Base-by-base conservation (phyloP, 2,329 filamentous ascomycete genomes). In the Myotisia sp. region DNA sequence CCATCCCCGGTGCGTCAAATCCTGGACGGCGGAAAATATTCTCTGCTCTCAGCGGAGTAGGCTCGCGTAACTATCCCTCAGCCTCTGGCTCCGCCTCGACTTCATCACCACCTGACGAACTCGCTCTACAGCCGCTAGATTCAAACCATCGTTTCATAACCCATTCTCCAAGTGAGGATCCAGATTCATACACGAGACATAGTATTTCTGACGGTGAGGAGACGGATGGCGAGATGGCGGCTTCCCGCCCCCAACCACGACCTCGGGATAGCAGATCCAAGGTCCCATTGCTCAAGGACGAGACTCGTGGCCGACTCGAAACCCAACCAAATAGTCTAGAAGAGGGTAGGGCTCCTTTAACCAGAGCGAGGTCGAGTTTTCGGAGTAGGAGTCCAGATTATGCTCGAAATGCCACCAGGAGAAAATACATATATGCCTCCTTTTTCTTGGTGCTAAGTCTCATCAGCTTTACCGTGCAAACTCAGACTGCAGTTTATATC, bases 401-500 rank as follows among this genome's bases (percentile, higher is more conserved):
- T 32, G 69, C 74, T 12, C 70, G 70, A 43, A 60, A 68, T 40
- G 77, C 76, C 27, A 85, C 82, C 22, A 72, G 73, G 51, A 79
- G 74, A 52, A 84, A 84, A 59, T 95, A 98, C 59, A 78, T 80
- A 16, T 83, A 87, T 53, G 87, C 90, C 2, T 77, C 71, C 33
- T 71, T 85, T 45, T 94, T 94, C 58, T 68, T 98, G 40, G 60
- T 79, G 19, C 53, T 94, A 45, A 90, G 81, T 52, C 66, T 98
- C 50, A 63, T 92, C 39, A 79, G 81, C 51, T 98, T 98, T 55
- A 83, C 84, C 30, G 66, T 93, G 4, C 90, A 98, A 69, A 95
- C 90, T 3, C 87, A 95, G 65, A 84, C 92, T 35, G 87, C 86
- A 7, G 77, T 92, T 6, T 86, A 94, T 60, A 90, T 98, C 41